phyloP scores from a whole-genome alignment of 768 basidiomycete genomes.

The Saitozyma podzolica region DNA sequence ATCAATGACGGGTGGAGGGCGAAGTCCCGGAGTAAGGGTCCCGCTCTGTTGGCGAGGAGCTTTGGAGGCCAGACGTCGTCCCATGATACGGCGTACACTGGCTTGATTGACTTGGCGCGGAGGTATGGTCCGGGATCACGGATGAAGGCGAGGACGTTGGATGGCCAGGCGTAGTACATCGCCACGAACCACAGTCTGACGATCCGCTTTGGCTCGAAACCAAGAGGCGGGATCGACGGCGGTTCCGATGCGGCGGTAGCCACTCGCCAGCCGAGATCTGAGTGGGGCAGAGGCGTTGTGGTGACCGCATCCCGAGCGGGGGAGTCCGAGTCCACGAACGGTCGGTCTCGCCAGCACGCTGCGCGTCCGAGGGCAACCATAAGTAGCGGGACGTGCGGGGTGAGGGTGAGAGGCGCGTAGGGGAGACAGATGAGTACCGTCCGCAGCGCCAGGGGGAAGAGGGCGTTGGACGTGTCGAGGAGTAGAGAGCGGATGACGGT shows the following conservation, averaged over 20 bases:
- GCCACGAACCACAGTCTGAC: slow-evolving; percentile 32
- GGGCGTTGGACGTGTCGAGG: slow-evolving; percentile 36
- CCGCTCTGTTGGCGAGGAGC: slow-evolving; percentile 64
- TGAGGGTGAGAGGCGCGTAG: slow-evolving; percentile 33
- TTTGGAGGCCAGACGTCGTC: slow-evolving; percentile 66
- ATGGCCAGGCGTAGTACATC: slow-evolving; percentile 87
- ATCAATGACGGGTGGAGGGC: slow-evolving; percentile 73
- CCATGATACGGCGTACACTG: slow-evolving; percentile 73
- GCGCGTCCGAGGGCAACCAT: slow-evolving; percentile 47
- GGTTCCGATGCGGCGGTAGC: slow-evolving; percentile 15
- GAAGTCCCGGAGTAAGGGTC: slow-evolving; percentile 66
- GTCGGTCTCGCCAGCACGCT: slow-evolving; percentile 46
- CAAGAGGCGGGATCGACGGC: slow-evolving; percentile 22
- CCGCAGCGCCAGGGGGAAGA: slow-evolving; percentile 39
- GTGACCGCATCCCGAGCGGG: slow-evolving; percentile 66
- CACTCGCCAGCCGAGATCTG: slow-evolving; percentile 25
- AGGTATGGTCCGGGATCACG: slow-evolving; percentile 69
- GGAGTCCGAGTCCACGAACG: slow-evolving; percentile 55
- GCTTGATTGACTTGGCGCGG: slow-evolving; percentile 57
- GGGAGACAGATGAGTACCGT: slow-evolving; percentile 33
- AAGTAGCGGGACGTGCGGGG: slow-evolving; percentile 35
- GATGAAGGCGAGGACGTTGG: slow-evolving; percentile 79
- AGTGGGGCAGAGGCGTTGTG: slow-evolving; percentile 21
- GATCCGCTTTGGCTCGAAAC: slow-evolving; percentile 36
- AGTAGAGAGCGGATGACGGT: slow-evolving; percentile 26